Evolutionary conservation across 306 rosid species (phyloP).

Genomic region (Vicia faba): DNA sequence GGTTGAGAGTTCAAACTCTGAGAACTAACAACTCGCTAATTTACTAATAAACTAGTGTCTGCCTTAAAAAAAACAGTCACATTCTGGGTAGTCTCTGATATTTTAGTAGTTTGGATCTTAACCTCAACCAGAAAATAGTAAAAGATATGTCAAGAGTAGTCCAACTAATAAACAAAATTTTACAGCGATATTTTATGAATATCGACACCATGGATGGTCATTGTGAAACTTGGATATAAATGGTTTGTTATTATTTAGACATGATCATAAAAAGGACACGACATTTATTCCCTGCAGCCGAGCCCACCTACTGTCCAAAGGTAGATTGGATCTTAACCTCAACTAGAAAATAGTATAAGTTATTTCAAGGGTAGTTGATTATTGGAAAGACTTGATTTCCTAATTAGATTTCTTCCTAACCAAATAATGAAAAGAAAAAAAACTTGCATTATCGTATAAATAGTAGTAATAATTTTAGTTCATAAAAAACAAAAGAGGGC

Average conservation of each 20-base stretch:
- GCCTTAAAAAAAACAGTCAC: slow-evolving; percentile 1
- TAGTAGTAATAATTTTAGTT: slow-evolving; percentile 3
- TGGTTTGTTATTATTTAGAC: background rate
- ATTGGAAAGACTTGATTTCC: background rate
- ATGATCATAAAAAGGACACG: slow-evolving; percentile 4
- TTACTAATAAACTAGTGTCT: too few relatives aligned
- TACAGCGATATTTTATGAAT: slow-evolving; percentile 12
- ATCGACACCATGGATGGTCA: slow-evolving; percentile 18
- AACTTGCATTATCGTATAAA: slow-evolving; percentile 6
- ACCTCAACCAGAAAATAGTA: slow-evolving; percentile 7
- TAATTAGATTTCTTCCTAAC: slow-evolving; percentile 4
- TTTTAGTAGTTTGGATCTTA: slow-evolving; percentile 12
- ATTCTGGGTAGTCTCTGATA: slow-evolving; percentile 23
- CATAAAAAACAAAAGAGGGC: background rate
- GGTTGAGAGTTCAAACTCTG: too few relatives aligned
- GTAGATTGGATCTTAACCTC: too few relatives aligned
- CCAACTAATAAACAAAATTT: background rate
- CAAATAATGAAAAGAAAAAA: slow-evolving; percentile 9
- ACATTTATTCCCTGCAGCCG: background rate
- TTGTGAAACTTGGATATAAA: slow-evolving; percentile 4
- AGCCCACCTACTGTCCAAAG: background rate
- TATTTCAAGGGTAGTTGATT: slow-evolving; percentile 1
- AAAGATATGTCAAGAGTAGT: background rate
- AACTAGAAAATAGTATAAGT: too few relatives aligned
- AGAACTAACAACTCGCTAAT: too few relatives aligned